A percentile compares a stretch with the other conserved stretches of the same genome.
These are phyloP conservation scores for Trypanosoma caninum DNA, from an alignment of 208 protist species.

Conservation along the genomic window DNA sequence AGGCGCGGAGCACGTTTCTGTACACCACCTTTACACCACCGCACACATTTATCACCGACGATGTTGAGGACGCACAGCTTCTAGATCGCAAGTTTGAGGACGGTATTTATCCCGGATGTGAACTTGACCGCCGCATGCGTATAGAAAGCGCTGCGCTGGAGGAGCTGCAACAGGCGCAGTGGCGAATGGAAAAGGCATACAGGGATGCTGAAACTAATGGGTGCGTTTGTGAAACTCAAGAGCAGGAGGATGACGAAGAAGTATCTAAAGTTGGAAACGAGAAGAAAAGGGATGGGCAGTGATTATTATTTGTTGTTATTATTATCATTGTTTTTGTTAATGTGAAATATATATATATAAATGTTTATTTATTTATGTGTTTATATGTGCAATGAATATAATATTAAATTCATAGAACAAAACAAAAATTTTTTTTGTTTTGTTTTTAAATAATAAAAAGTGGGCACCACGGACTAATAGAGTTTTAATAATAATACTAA, in stretches of 20 bases:
- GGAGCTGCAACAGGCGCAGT: slow-evolving; percentile 44
- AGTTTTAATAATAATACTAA: no score
- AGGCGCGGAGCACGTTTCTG: slow-evolving; percentile 87
- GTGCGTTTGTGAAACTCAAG: slow-evolving; percentile 7
- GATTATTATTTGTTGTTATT: no score
- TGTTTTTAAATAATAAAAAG: no score
- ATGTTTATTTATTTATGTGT: no score
- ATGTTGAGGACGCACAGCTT: slow-evolving; percentile 65
- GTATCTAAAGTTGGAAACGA: slow-evolving; percentile 6
- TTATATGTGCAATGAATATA: no score
- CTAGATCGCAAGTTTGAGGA: slow-evolving; percentile 90
- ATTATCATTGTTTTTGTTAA: no score
- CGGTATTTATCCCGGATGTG: slow-evolving; percentile 80
- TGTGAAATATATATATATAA: no score
- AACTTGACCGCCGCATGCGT: slow-evolving; percentile 68
- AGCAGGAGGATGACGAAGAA: slow-evolving; percentile 5
- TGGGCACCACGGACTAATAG: no score
- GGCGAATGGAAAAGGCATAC: slow-evolving; percentile 37
- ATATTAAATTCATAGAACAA: no score
- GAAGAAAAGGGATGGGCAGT: slow-evolving; percentile 24
- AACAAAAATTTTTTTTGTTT: no score
- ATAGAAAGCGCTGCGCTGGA: slow-evolving; percentile 62
- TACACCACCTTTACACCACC: slow-evolving; percentile 88
- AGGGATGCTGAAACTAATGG: slow-evolving; percentile 3
- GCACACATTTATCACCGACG: slow-evolving; percentile 59